A percentile compares a stretch with the other conserved stretches of the same genome.
These are phyloP conservation scores for Rubroboletus satanas DNA, from an alignment of 768 basidiomycete genomes.

Conservation along the genomic window DNA sequence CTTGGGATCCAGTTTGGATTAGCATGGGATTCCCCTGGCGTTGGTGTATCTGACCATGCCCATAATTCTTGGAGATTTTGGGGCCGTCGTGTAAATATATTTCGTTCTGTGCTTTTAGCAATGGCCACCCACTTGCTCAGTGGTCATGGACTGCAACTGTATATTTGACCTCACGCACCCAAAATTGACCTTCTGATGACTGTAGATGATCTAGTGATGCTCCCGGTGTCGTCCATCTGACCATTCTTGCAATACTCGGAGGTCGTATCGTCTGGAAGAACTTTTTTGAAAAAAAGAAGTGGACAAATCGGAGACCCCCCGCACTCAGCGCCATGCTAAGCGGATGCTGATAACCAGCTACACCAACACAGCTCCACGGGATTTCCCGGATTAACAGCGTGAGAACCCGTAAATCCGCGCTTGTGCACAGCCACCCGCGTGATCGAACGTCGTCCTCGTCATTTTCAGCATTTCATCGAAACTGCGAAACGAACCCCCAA, in stretches of 20 bases:
- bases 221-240: neutral
- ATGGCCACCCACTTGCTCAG: no score
- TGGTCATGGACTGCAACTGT: neutral
- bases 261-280: neutral
- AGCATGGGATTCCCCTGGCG: no score
- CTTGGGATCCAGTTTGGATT: constrained; percentile 26
- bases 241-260: neutral
- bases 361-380: constrained; percentile 20
- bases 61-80: no score
- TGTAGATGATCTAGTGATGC: neutral
- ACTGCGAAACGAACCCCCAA: constrained; percentile 6
- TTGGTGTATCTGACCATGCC: no score
- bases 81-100: no score
- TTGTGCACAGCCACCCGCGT: constrained; percentile 24
- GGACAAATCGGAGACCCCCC: constrained; percentile 41
- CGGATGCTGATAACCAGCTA: constrained; percentile 41
- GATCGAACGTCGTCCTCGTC: constrained; percentile 25
- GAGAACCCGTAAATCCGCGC: constrained; percentile 1
- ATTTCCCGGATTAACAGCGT: neutral
- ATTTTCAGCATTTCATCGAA: constrained; percentile 23
- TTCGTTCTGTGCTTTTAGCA: neutral
- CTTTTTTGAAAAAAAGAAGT: constrained; percentile 13
- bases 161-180: neutral
- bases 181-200: no score
- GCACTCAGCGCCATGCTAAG: constrained; percentile 35